Conservation (phyloP, 2,329 filamentous ascomycete genomes). For the Sclerotinia subarctica region DNA sequence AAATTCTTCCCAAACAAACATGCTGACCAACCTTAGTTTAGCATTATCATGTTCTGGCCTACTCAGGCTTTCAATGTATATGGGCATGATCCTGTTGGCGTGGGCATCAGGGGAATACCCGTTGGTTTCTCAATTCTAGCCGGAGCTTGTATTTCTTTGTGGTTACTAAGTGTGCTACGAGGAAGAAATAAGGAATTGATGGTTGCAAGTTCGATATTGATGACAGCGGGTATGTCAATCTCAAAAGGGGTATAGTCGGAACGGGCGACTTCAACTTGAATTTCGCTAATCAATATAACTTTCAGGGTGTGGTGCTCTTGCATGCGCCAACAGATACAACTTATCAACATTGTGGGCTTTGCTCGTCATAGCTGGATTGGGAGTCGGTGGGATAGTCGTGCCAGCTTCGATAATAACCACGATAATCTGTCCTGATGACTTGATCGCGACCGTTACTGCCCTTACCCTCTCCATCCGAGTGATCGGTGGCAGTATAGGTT, state of each 20-base stretch:
- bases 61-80: slow-evolving; percentile 64
- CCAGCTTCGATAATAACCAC: slow-evolving; percentile 64
- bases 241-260: neutral
- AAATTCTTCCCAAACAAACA: neutral
- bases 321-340: slow-evolving; percentile 51
- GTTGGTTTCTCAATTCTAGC: slow-evolving; percentile 61
- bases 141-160: slow-evolving; percentile 58
- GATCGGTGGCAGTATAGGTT: slow-evolving; percentile 63
- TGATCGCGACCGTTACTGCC: slow-evolving; percentile 67
- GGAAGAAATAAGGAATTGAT: slow-evolving; percentile 60
- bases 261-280: slow-evolving; percentile 37
- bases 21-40: slow-evolving; percentile 24
- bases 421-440: slow-evolving; percentile 66
- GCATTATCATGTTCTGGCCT: slow-evolving; percentile 52
- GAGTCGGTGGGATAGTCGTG: slow-evolving; percentile 59
- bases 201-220: slow-evolving; percentile 56
- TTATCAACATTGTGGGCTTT: slow-evolving; percentile 53
- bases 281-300: slow-evolving; percentile 41
- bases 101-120: slow-evolving; percentile 64
- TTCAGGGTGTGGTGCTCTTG: slow-evolving; percentile 48
- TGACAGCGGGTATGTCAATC: slow-evolving; percentile 57
- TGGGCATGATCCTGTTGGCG: slow-evolving; percentile 58
- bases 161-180: slow-evolving; percentile 53
- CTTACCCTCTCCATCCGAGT: slow-evolving; percentile 67
- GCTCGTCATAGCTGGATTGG: slow-evolving; percentile 59